Base-by-base conservation (phyloP, 2,329 filamentous ascomycete species). In the Lomentospora prolificans region DNA sequence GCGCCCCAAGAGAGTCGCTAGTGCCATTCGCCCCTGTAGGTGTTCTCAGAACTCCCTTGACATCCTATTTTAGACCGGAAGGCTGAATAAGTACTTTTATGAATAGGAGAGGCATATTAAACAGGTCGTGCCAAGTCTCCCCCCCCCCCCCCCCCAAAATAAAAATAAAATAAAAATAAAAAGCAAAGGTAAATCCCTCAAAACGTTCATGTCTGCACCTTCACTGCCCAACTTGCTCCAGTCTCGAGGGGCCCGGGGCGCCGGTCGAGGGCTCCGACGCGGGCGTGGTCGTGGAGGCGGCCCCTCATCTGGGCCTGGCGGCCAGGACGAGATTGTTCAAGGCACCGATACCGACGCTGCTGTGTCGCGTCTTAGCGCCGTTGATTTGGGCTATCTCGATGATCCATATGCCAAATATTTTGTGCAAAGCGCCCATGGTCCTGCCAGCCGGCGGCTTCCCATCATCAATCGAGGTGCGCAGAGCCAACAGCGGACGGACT, bases 271-370 rank as follows among this genome's bases (percentile, higher is more conserved):
- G 55, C 60, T 63, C n/a, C 62, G 66, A 55, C 64, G 63, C 2
- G 58, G 64, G 55, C 74, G 72, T 50, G 69, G 66, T 59, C 68
- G 64, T 55, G 63, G 67, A 10, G 64, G 65, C n/a, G 58, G 62
- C 60, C 62, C 63, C 22, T 61, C 65, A n/a, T 61, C 62, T 19
- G 41, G 25, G 3, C 33, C 25, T 8, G 41, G 27, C 7, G 61
- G 65, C 44, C 84, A 85, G 62, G 91, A 97, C 70, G 75, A 78
- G 58, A 80, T 86, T 41, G 85, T 99, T 57, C 92, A 95, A 69
- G 84, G 85, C 60, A 99, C 94, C 3, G 94, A 99, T 70, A 85
- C 85, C 58, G 94, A 99, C 73, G 94, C 94, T 25, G 89, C 89
- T 58, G 83, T 90, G 44, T 96, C 90, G 28, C 82, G 94, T 33